phyloP scores from a whole-genome alignment of 1,284 basidiomycete genomes.

The Trametes polyzona region DNA sequence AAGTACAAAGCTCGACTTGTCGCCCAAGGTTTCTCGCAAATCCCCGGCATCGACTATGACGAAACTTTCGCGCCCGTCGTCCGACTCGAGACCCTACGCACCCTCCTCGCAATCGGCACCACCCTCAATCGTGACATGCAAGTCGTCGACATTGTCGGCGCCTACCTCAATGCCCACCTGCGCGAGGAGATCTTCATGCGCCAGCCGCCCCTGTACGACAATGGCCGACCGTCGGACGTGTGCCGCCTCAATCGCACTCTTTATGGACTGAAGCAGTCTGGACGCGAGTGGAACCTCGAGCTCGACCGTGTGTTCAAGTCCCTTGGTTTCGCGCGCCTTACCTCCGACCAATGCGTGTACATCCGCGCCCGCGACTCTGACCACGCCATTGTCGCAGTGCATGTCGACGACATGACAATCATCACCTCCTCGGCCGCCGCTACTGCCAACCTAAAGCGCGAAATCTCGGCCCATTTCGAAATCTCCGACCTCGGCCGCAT shows the following conservation, averaged over 20 bases:
- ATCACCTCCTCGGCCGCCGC: slow-evolving; percentile 22
- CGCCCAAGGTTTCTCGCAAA: slow-evolving; percentile 45
- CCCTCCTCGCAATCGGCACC: slow-evolving; percentile 39
- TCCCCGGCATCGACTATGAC: slow-evolving; percentile 42
- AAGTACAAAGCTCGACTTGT: slow-evolving; percentile 45
- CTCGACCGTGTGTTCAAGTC: slow-evolving; percentile 11
- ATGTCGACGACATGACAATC: slow-evolving; percentile 43
- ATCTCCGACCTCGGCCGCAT: slow-evolving; percentile 38
- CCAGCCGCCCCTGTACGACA: slow-evolving; percentile 37
- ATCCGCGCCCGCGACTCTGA: too few relatives aligned
- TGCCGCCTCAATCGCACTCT: slow-evolving; percentile 24
- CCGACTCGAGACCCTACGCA: slow-evolving; percentile 30
- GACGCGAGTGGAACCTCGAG: slow-evolving; percentile 25
- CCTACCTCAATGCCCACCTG: slow-evolving; percentile 44
- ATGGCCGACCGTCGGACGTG: neutral
- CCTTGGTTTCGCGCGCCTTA: slow-evolving; percentile 21
- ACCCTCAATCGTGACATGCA: too few relatives aligned
- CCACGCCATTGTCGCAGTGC: slow-evolving; percentile 30
- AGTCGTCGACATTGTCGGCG: too few relatives aligned
- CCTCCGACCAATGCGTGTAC: too few relatives aligned
- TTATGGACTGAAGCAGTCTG: slow-evolving; percentile 33
- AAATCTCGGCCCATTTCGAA: slow-evolving; percentile 31
- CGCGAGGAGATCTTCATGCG: slow-evolving; percentile 36
- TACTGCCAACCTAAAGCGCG: slow-evolving; percentile 24
- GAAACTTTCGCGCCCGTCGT: slow-evolving; percentile 39